These are phyloP conservation scores for Bullera alba DNA, from an alignment of 768 basidiomycete genomes.

Conservation along the genomic window DNA sequence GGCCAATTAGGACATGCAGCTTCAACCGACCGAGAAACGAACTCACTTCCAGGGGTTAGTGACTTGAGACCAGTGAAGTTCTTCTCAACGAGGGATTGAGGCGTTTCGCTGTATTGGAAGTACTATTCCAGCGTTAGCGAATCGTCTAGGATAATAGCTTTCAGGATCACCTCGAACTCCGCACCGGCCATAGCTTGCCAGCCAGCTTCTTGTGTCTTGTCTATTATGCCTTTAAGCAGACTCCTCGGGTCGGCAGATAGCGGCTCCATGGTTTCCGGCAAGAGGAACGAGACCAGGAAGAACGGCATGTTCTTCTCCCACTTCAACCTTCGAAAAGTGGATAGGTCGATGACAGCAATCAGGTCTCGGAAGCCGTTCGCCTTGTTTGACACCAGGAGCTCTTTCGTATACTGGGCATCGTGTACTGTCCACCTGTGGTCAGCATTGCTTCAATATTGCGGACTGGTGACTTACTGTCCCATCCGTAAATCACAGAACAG, in stretches of 20 bases:
- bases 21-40: neutral
- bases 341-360: conserved; percentile 75
- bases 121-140: conserved; percentile 48
- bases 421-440: conserved; percentile 91
- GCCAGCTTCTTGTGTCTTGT: conserved; percentile 49
- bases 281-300: conserved; percentile 83
- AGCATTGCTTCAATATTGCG: neutral
- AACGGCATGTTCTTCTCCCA: conserved; percentile 90
- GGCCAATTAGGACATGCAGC: neutral
- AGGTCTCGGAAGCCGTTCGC: conserved; percentile 89
- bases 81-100: conserved; percentile 68
- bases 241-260: conserved; percentile 80
- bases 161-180: conserved; percentile 73
- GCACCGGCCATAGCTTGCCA: conserved; percentile 73
- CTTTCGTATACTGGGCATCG: conserved; percentile 72
- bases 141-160: neutral
- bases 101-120: conserved; percentile 59
- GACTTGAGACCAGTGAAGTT: conserved; percentile 66
- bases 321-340: conserved; percentile 78
- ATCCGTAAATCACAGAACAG: conserved; percentile 74
- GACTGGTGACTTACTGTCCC: conserved; percentile 26
- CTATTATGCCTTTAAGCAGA: conserved; percentile 58
- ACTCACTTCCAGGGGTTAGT: conserved; percentile 86
- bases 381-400: conserved; percentile 83
- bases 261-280: conserved; percentile 76